Conservation (phyloP, 768 basidiomycete genomes). For the Agaricus sinodeliciosus region DNA sequence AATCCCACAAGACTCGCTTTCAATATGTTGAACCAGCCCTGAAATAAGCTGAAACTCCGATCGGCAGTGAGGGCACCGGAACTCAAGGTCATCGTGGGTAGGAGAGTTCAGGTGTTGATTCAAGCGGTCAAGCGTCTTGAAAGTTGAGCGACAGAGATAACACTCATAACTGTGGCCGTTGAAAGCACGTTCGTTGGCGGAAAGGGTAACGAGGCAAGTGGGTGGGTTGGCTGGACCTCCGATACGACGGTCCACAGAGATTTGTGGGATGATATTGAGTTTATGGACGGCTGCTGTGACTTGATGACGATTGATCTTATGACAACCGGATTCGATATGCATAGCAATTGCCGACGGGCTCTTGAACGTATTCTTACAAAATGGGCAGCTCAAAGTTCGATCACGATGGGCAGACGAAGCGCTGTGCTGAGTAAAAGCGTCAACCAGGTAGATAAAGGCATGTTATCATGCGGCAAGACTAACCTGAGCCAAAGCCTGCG, state of each 20-base stretch:
- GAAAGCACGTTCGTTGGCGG: constrained; percentile 30
- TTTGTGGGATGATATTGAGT: constrained; percentile 46
- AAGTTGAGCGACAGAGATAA: constrained; percentile 48
- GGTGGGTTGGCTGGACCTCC: constrained; percentile 20
- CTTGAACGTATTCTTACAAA: constrained; percentile 35
- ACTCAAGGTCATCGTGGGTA: constrained; percentile 44
- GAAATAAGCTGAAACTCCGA: constrained; percentile 45
- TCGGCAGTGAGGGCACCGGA: constrained; percentile 49
- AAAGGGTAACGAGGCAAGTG: constrained; percentile 18
- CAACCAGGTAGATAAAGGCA: constrained; percentile 27
- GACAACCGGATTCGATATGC: constrained; percentile 58
- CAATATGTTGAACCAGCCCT: constrained; percentile 56
- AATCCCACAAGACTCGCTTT: constrained; percentile 56
- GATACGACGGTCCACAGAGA: constrained; percentile 44
- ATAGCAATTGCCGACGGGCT: constrained; percentile 46
- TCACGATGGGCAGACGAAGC: constrained; percentile 30
- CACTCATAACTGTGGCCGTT: constrained; percentile 53
- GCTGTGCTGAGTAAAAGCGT: constrained; percentile 28
- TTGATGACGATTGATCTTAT: constrained; percentile 35
- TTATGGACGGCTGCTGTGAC: constrained; percentile 41
- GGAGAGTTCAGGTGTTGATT: constrained; percentile 65
- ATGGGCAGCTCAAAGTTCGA: constrained; percentile 20
- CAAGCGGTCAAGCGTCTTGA: constrained; percentile 33
- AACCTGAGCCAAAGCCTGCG: constrained; percentile 35
- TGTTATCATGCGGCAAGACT: constrained; percentile 32